These are phyloP conservation scores for Mallotus repandus DNA, from an alignment of 441 rosid species.

Conservation along the genomic window DNA sequence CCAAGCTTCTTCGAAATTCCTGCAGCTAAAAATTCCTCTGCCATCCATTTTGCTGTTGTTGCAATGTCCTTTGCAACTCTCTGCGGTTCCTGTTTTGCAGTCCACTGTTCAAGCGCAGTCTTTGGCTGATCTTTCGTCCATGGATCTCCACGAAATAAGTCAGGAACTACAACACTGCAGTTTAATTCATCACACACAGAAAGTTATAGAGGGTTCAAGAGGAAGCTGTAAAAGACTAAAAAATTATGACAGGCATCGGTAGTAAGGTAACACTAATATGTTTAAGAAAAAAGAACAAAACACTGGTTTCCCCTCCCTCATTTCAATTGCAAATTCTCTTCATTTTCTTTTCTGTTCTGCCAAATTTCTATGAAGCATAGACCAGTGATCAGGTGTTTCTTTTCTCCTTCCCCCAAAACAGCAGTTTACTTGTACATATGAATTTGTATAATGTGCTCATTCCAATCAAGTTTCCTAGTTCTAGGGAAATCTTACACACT, in stretches of 20 bases:
- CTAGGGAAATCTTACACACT: not conserved
- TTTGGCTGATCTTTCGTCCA: conserved; percentile 54
- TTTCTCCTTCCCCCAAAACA: not conserved
- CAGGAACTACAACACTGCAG: conserved; percentile 82
- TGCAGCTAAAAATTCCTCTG: conserved; percentile 67
- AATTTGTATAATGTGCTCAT: not conserved
- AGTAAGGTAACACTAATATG: not conserved
- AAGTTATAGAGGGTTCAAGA: not conserved
- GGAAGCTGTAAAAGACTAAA: not conserved
- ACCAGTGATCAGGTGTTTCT: not conserved
- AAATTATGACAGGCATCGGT: not conserved
- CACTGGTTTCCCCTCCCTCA: too few species aligned
- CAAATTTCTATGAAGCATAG: conserved; percentile 1
- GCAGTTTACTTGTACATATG: not conserved
- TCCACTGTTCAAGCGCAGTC: conserved; percentile 52
- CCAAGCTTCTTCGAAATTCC: conserved; percentile 82
- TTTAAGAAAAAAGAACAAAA: not conserved
- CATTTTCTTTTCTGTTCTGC: not conserved
- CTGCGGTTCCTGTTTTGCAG: conserved; percentile 42
- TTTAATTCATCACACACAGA: not conserved
- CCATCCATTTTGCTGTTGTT: conserved; percentile 64
- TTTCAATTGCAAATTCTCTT: not conserved
- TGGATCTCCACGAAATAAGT: conserved; percentile 78
- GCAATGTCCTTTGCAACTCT: conserved; percentile 53
- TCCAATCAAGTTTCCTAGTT: not conserved